Evolutionary conservation across 371 early-diverging fungal genomes (phyloP), one percentile per base, ranked within the genome.

Genomic region (Mucor piriformis): DNA sequence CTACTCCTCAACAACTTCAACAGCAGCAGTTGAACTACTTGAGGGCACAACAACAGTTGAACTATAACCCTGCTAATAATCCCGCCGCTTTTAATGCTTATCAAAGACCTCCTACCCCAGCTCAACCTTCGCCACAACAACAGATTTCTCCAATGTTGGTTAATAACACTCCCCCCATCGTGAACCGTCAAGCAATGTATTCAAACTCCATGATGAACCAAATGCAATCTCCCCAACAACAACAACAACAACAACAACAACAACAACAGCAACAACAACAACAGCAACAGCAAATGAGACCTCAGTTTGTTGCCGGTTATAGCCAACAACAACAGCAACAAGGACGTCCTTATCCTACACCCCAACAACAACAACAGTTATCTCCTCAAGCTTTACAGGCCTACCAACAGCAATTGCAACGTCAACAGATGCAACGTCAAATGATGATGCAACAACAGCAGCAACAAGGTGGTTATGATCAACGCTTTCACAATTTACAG

Each of bases 401-500:
- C 6, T 58, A 70, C 5, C 64, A 59, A 3, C 67, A 48, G 12
- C 70, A 64, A 27, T 38, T 59, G 25, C 63, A 61, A 20, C 54
- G 48, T 37, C 62, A 65, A 25, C 70, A 63, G 10, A 44, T 57
- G 44, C 69, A 64, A 24, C 59, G 33, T 32, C 50, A 51, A 43
- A 56, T 11, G n/a, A 53, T 35, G 34, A 51, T 57, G 24, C 47
- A 55, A 42, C 60, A 63, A 67, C 69, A 77, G 74, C 61, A 56
- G 35, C 60, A 63, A 67, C 69, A 77, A 74, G 58, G 47, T 40
- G 46, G 52, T 13, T 43, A 46, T 37, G 54, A 58, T 58, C 59
- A 50, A 25, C 59, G 51, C 8, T 43, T 43, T 13, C 66, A 56
- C 27, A 66, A 65, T 54, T 60, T 61, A 64, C 72, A 79, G 73